Base-by-base conservation (phyloP, 164 flowering plant genomes). In the Brasenia schreberi region DNA sequence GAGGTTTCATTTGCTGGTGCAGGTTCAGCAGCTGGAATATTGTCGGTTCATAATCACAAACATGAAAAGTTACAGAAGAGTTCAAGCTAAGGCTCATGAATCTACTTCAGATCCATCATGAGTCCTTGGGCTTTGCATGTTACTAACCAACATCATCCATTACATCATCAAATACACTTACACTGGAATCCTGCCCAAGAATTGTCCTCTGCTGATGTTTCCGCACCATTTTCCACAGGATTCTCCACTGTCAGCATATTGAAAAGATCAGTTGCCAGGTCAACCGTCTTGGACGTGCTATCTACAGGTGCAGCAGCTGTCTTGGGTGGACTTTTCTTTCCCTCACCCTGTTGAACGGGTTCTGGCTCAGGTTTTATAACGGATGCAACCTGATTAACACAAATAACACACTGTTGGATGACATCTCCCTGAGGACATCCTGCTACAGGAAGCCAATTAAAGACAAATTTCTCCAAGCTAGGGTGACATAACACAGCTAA, bases 121-220 rank as follows among this genome's bases (percentile, higher is more conserved):
- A 23, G 27, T 23, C 39, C 39, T 33, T 33, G 39, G 39, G 39
- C 39, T 33, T 33, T 33, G 39, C 39, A 33, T 33, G 39, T 3
- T 33, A 33, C 39, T 33, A 3, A 1, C 39, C 39, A 33, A 33
- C 39, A 33, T 1, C 39, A 33, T 33, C 39, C 56, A 14, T 14
- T 49, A 14, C 56, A 49, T 49, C 9, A 49, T 6, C 56, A 49
- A 49, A 6, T 49, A 49, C 56, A 78, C 87, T 59, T 84, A 94
- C 99, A 83, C 70, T 91, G 99, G 69, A 94, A 94, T 61, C 92
- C 96, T 59, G 97, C 96, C 99, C 99, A 91, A 60, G 76, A 58
- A 74, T 68, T 77, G 74, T 90, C 97, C 68, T 90, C 94, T 59
- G 72, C 52, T 16, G 85, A 66, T 71, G 81, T 70, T 66, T 74